Conservation (phyloP, 2,329 filamentous ascomycete species). For the Penicillium polonicum region DNA sequence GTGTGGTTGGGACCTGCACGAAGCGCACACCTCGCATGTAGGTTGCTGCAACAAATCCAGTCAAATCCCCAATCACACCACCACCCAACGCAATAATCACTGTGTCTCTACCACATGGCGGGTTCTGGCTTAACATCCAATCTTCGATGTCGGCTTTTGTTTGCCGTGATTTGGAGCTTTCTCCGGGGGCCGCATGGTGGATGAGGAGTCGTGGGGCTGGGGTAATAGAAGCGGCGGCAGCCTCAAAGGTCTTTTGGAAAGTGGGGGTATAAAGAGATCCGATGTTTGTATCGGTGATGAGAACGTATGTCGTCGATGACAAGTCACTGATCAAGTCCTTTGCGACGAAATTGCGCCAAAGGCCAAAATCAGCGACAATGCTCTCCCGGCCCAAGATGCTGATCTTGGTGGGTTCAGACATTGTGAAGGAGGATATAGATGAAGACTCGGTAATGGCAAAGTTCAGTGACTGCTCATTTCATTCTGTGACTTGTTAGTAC, state of each 20-base stretch:
- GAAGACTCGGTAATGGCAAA: conserved; percentile 13
- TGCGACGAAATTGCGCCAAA: conserved; percentile 81
- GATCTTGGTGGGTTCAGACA: conserved; percentile 60
- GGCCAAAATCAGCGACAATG: conserved; percentile 86
- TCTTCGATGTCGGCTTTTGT: conserved; percentile 96
- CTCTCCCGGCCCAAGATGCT: conserved; percentile 83
- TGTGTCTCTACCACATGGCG: conserved; percentile 86
- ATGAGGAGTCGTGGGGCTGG: conserved; percentile 69
- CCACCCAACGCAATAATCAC: conserved; percentile 93
- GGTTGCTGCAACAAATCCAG: conserved; percentile 93
- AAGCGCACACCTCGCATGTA: conserved; percentile 98
- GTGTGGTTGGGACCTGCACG: conserved; percentile 91
- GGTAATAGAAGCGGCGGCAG: conserved; percentile 46
- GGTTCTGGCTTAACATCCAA: conserved; percentile 84
- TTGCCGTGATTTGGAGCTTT: conserved; percentile 87
- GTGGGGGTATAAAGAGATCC: conserved; percentile 73
- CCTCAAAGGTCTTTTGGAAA: conserved; percentile 68
- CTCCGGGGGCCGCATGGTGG: conserved; percentile 84
- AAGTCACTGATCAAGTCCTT: conserved; percentile 76
- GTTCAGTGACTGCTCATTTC: conserved; percentile 23
- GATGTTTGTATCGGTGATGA: conserved; percentile 95
- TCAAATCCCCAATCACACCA: conserved; percentile 96
- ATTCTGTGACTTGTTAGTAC: conserved; percentile 23
- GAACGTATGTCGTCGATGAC: conserved; percentile 85
- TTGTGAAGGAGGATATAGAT: conserved; percentile 20